phyloP scores from a whole-genome alignment of 768 basidiomycete genomes.

The Boletus vermiculosoides region DNA sequence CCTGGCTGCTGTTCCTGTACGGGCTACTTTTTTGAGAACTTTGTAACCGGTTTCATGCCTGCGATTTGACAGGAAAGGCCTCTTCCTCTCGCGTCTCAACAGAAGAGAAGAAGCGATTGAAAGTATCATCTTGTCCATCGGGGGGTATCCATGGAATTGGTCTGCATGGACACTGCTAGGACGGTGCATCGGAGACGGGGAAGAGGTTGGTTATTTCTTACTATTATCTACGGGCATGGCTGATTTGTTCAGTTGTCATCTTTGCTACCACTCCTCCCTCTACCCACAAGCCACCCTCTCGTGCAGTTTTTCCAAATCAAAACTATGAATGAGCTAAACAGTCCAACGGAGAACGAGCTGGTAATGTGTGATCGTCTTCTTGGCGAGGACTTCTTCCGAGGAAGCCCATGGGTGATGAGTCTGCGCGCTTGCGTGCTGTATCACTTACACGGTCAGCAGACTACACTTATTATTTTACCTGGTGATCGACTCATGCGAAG shows the following conservation, averaged over 20 bases:
- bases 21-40: not conserved
- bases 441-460: constrained; percentile 76
- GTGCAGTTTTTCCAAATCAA: constrained; percentile 81
- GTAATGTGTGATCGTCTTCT: constrained; percentile 78
- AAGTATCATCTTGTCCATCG: constrained; percentile 69
- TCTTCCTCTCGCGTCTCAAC: constrained; percentile 77
- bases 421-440: constrained; percentile 85
- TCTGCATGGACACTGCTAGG: constrained; percentile 85
- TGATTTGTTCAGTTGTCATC: constrained; percentile 40
- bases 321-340: constrained; percentile 85
- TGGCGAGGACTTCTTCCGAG: constrained; percentile 68
- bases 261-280: constrained; percentile 44
- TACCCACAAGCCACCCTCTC: constrained; percentile 52
- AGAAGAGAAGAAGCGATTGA: constrained; percentile 87
- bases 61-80: constrained; percentile 60
- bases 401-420: constrained; percentile 83
- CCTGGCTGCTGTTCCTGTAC: constrained; percentile 83
- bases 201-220: constrained; percentile 59
- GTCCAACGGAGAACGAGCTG: constrained; percentile 83
- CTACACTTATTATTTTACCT: not conserved
- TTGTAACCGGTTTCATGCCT: not conserved
- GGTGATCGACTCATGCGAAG: constrained; percentile 5
- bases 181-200: constrained; percentile 74
- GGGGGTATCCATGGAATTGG: constrained; percentile 90
- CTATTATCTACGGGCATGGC: not conserved